These are phyloP conservation scores for Camellia oleifera DNA, from an alignment of 179 eudicot species.

Conservation along the genomic window DNA sequence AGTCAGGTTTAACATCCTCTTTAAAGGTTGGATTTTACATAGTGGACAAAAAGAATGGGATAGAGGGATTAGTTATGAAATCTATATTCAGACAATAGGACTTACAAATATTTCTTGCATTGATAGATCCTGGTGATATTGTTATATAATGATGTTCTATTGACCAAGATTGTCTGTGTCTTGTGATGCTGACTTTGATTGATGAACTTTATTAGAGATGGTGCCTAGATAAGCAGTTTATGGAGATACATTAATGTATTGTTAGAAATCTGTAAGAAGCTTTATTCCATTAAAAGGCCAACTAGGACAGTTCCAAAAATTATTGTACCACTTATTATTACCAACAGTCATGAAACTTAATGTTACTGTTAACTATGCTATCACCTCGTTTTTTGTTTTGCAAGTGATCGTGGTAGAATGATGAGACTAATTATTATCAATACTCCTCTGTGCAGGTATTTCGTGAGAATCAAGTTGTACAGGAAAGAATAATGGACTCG, in stretches of 20 bases:
- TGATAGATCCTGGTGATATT: neutral
- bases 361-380: neutral
- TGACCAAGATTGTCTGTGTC: neutral
- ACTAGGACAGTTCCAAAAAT: neutral
- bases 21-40: neutral
- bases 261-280: slow-evolving; percentile 1
- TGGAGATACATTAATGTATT: neutral
- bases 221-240: neutral
- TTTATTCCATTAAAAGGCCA: neutral
- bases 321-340: neutral
- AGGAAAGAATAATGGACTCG: slow-evolving; percentile 98
- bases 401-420: neutral
- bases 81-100: neutral
- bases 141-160: neutral
- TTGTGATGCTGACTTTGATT: neutral
- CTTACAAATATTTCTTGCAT: neutral
- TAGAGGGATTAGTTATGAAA: neutral
- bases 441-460: slow-evolving; percentile 63
- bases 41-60: neutral
- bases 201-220: neutral
- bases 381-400: neutral
- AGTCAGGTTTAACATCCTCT: neutral
- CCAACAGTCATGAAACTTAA: neutral
- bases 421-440: slow-evolving; percentile 2
- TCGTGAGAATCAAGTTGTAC: slow-evolving; percentile 91